phyloP scores from a whole-genome alignment of 139 green algal species.

The Micractinium conductrix region DNA sequence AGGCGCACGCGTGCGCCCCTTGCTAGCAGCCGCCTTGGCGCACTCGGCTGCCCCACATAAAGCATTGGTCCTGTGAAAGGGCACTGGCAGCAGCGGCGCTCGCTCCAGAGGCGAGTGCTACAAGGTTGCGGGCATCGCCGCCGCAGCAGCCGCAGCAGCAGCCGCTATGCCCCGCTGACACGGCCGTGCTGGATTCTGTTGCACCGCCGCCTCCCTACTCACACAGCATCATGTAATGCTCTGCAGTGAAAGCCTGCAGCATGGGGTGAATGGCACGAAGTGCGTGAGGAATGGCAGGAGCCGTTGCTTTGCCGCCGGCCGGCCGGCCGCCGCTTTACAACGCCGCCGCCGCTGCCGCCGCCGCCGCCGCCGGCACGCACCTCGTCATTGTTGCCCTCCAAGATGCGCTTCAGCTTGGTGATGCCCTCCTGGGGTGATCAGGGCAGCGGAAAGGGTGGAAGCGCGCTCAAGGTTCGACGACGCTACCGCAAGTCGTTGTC shows the following conservation, averaged over 20 bases:
- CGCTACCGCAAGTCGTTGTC: too few relatives aligned
- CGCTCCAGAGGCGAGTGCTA: too few relatives aligned
- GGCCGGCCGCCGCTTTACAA: neutral
- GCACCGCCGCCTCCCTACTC: too few relatives aligned
- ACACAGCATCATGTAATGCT: constrained; percentile 96
- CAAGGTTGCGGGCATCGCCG: too few relatives aligned
- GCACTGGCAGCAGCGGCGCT: too few relatives aligned
- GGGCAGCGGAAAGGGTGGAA: neutral
- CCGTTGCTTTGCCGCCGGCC: neutral
- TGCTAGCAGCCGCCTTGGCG: too few relatives aligned
- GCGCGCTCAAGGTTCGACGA: neutral
- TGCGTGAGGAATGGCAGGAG: neutral
- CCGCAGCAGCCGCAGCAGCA: neutral
- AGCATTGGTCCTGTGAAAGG: too few relatives aligned
- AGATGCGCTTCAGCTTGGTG: constrained; percentile 91
- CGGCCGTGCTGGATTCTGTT: too few relatives aligned
- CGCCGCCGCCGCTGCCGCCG: too few relatives aligned
- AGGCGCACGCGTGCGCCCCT: too few relatives aligned
- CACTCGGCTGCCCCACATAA: too few relatives aligned
- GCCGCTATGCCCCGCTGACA: neutral
- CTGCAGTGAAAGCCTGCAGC: constrained; percentile 81
- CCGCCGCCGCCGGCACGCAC: neutral
- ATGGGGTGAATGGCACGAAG: neutral
- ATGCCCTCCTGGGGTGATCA: constrained; percentile 82
- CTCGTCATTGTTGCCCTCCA: constrained; percentile 74